Conservation (phyloP, 2,329 filamentous ascomycete genomes). For the Aspergillus novoparasiticus region DNA sequence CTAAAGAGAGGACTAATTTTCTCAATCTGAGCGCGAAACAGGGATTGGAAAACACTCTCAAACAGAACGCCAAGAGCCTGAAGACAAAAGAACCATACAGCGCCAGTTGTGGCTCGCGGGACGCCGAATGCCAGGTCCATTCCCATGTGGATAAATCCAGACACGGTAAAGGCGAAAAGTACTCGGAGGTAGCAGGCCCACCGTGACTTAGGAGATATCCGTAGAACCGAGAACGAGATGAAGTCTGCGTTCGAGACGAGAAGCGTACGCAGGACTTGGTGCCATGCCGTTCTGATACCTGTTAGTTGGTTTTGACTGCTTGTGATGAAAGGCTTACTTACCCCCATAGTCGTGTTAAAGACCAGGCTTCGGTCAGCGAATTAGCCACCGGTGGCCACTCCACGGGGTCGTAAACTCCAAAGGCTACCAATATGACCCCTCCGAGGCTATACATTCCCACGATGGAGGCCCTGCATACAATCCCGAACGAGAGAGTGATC, state of each 20-base stretch:
- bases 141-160: constrained; percentile 19
- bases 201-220: not conserved
- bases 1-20: not conserved
- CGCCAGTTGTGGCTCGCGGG: constrained; percentile 10
- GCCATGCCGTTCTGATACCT: constrained; percentile 18
- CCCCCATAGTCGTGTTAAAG: constrained; percentile 23
- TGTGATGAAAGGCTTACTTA: constrained; percentile 4
- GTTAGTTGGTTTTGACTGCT: not conserved
- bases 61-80: constrained; percentile 17
- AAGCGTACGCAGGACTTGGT: constrained; percentile 22
- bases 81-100: constrained; percentile 21
- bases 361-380: constrained; percentile 12
- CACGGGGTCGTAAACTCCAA: constrained; percentile 12
- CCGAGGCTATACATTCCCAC: constrained; percentile 14
- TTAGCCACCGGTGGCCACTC: constrained; percentile 23
- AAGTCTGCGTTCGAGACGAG: constrained; percentile 20
- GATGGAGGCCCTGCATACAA: constrained; percentile 17
- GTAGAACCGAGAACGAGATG: constrained; percentile 9
- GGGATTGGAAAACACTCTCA: constrained; percentile 7
- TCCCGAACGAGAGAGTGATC: constrained; percentile 20
- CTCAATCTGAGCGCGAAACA: not conserved
- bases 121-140: constrained; percentile 25
- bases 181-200: constrained; percentile 13
- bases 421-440: constrained; percentile 8
- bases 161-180: constrained; percentile 18